A percentile compares a stretch with the other conserved stretches of the same genome.
phyloP scores from a whole-genome alignment of 1,139 yeast species.

The Geotrichum histeridarum region DNA sequence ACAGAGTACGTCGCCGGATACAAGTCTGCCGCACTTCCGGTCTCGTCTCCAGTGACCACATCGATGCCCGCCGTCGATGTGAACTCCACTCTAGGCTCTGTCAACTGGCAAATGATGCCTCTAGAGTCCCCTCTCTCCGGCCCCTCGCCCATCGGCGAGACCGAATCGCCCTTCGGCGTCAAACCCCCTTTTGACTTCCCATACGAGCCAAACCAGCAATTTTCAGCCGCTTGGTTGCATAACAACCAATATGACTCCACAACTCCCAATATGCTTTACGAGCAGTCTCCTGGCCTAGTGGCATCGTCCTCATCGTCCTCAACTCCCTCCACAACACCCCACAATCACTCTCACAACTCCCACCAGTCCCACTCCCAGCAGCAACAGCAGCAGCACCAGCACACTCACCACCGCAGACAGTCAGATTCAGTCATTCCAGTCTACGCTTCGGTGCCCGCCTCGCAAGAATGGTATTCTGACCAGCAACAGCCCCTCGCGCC shows the following conservation, averaged over 20 bases:
- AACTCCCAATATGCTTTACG: not conserved
- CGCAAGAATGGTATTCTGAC: not conserved
- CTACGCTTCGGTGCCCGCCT: not conserved
- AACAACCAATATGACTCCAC: not conserved
- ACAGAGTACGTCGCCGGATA: constrained; percentile 4
- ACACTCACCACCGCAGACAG: not conserved
- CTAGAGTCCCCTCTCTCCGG: not conserved
- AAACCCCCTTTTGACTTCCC: too few species aligned
- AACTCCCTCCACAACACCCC: not conserved
- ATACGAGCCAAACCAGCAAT: not conserved
- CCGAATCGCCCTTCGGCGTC: too few species aligned
- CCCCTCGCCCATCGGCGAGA: not conserved
- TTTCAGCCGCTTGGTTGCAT: not conserved
- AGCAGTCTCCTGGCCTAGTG: not conserved
- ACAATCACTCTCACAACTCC: not conserved
- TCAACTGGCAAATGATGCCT: not conserved
- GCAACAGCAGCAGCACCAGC: not conserved
- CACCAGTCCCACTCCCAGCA: not conserved
- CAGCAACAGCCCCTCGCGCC: constrained; percentile 3
- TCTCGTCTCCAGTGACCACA: constrained; percentile 3
- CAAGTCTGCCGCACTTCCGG: not conserved
- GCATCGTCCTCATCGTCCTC: not conserved
- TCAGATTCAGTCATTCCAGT: constrained; percentile 2
- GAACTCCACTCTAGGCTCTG: not conserved
- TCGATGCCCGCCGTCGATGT: not conserved